phyloP scores from a whole-genome alignment of 208 protist genomes.

The Crithidia fasciculata region DNA sequence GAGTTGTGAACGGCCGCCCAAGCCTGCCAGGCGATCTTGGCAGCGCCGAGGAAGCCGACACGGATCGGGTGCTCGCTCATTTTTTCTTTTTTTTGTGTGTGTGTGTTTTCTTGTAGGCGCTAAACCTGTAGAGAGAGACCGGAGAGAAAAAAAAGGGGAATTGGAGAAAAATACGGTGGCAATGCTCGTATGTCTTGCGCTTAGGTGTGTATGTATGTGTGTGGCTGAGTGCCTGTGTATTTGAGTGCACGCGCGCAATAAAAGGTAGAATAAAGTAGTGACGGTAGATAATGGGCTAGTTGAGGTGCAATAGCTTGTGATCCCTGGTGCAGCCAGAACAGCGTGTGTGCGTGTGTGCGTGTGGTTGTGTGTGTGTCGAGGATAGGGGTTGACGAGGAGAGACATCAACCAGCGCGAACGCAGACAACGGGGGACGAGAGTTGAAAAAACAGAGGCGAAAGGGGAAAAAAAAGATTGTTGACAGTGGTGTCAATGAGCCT shows the following conservation, averaged over 20 bases:
- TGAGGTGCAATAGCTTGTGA: too few relatives aligned
- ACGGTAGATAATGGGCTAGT: too few relatives aligned
- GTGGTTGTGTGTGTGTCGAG: too few relatives aligned
- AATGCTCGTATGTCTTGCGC: neutral
- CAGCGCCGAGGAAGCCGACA: slow-evolving; percentile 64
- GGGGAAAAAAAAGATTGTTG: too few relatives aligned
- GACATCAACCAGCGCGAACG: too few relatives aligned
- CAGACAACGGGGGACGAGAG: too few relatives aligned
- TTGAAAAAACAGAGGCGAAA: too few relatives aligned
- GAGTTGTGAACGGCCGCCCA: slow-evolving; percentile 48
- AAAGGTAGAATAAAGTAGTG: too few relatives aligned
- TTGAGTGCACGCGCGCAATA: neutral
- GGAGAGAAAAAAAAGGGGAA: slow-evolving; percentile 3
- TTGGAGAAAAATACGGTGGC: neutral
- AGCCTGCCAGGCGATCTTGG: slow-evolving; percentile 46
- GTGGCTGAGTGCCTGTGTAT: neutral
- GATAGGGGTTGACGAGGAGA: too few relatives aligned
- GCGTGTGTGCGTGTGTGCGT: too few relatives aligned
- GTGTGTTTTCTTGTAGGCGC: neutral
- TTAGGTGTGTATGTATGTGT: neutral
- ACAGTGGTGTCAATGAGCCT: too few relatives aligned
- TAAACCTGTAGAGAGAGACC: neutral
- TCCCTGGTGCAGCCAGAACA: too few relatives aligned
- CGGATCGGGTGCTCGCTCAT: slow-evolving; percentile 38
- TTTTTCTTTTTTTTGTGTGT: slow-evolving; percentile 16